Evolutionary conservation across 2,329 filamentous ascomycete species (phyloP).

Genomic region (Ceratocystis alfenasii): DNA sequence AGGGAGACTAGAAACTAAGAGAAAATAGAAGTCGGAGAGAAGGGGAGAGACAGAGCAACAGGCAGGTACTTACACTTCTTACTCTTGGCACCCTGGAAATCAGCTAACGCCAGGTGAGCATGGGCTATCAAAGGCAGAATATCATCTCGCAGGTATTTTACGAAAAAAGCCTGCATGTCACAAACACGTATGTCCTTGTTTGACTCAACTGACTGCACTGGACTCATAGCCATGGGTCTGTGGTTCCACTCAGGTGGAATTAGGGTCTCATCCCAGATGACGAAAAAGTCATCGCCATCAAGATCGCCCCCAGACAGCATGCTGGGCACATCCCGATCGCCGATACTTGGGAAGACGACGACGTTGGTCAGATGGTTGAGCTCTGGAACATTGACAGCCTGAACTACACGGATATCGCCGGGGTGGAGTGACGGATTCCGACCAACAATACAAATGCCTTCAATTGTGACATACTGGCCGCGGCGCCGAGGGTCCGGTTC

Average conservation of each 20-base stretch:
- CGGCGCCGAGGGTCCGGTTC: slow-evolving; percentile 43
- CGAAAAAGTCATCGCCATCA: slow-evolving; percentile 89
- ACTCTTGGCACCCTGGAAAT: slow-evolving; percentile 55
- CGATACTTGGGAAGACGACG: slow-evolving; percentile 72
- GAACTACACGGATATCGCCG: slow-evolving; percentile 79
- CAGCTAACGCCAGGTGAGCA: slow-evolving; percentile 68
- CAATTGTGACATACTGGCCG: slow-evolving; percentile 55
- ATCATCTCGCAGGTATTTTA: slow-evolving; percentile 87
- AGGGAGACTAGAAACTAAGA: background rate
- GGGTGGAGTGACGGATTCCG: slow-evolving; percentile 90
- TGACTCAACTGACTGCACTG: slow-evolving; percentile 37
- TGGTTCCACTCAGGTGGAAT: slow-evolving; percentile 59
- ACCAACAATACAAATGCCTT: slow-evolving; percentile 70
- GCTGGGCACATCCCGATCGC: slow-evolving; percentile 72
- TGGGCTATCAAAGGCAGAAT: slow-evolving; percentile 66
- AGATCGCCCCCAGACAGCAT: slow-evolving; percentile 96
- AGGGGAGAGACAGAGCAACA: background rate
- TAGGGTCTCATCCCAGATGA: slow-evolving; percentile 76
- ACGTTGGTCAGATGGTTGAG: slow-evolving; percentile 71
- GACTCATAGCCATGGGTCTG: slow-evolving; percentile 48
- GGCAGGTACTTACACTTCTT: slow-evolving; percentile 45
- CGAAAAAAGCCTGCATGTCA: slow-evolving; percentile 75
- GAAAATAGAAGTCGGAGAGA: background rate
- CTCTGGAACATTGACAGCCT: slow-evolving; percentile 62
- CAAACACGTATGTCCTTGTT: slow-evolving; percentile 50